A percentile compares a stretch with the other conserved stretches of the same genome.
Conservation (phyloP, 768 basidiomycete genomes). For the Serendipita vermifera region DNA sequence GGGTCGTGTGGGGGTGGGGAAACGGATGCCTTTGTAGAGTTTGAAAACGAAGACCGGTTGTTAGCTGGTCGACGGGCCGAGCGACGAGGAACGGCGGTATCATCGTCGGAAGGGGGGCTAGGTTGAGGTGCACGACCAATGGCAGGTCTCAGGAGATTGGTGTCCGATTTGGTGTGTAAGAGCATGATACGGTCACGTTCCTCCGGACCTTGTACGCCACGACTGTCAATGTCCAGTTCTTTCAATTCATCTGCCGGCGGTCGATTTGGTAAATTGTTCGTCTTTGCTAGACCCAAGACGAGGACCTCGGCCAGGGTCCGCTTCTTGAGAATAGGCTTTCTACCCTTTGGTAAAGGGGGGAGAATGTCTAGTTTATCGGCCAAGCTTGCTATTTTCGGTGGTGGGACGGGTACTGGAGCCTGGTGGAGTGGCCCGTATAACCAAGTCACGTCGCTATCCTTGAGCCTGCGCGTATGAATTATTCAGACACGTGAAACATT, state of each 20-base stretch:
- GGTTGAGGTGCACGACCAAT: slow-evolving; percentile 13
- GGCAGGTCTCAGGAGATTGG: slow-evolving; percentile 52
- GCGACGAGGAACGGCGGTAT: slow-evolving; percentile 6
- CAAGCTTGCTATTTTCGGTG: slow-evolving; percentile 34
- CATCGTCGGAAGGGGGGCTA: slow-evolving; percentile 22
- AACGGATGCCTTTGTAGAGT: slow-evolving; percentile 18
- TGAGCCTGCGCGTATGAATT: slow-evolving; percentile 52
- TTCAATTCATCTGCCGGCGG: slow-evolving; percentile 39
- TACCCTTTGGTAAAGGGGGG: slow-evolving; percentile 21
- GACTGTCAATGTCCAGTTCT: slow-evolving; percentile 17
- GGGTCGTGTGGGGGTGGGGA: slow-evolving; percentile 7
- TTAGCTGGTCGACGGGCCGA: slow-evolving; percentile 15
- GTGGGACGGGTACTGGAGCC: slow-evolving; percentile 71
- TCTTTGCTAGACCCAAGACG: slow-evolving; percentile 13
- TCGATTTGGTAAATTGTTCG: slow-evolving; percentile 24
- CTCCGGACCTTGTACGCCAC: background rate
- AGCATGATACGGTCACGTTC: slow-evolving; percentile 23
- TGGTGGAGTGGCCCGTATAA: slow-evolving; percentile 94
- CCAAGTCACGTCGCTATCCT: slow-evolving; percentile 99
- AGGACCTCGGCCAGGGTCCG: slow-evolving; percentile 86
- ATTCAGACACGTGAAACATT: background rate
- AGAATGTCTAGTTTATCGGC: slow-evolving; percentile 12
- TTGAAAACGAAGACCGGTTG: slow-evolving; percentile 17
- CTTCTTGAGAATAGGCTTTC: slow-evolving; percentile 91
- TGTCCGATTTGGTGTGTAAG: slow-evolving; percentile 78